phyloP scores from a whole-genome alignment of 495 filamentous ascomycete genomes.

The Penicillium paradoxum region DNA sequence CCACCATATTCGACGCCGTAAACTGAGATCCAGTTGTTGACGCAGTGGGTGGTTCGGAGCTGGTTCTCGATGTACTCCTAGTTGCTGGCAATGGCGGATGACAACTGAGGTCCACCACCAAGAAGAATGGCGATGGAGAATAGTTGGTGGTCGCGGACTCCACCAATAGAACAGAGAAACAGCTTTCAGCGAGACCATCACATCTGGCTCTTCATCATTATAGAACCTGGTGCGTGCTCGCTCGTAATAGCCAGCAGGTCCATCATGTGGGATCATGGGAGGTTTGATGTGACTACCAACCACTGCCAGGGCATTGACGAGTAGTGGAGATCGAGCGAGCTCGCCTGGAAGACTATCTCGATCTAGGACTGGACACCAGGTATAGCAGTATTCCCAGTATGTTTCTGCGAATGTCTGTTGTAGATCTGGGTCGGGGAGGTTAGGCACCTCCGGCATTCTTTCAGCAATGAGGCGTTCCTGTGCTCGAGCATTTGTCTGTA shows the following conservation, averaged over 20 bases:
- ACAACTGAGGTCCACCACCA: slow-evolving; percentile 39
- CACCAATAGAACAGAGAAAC: slow-evolving; percentile 37
- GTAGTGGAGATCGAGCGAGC: slow-evolving; percentile 25
- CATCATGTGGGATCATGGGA: slow-evolving; percentile 30
- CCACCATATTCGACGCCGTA: slow-evolving; percentile 36
- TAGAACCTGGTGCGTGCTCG: slow-evolving; percentile 27
- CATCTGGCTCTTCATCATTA: slow-evolving; percentile 28
- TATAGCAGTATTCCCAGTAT: slow-evolving; percentile 30
- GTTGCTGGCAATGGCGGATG: slow-evolving; percentile 34
- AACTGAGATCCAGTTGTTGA: slow-evolving; percentile 18
- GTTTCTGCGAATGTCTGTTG: slow-evolving; percentile 35
- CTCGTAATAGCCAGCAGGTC: slow-evolving; percentile 30
- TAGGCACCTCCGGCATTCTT: slow-evolving; percentile 10
- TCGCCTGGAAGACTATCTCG: slow-evolving; percentile 19
- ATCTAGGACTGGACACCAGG: slow-evolving; percentile 35
- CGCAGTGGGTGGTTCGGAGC: slow-evolving; percentile 6
- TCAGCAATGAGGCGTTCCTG: slow-evolving; percentile 18
- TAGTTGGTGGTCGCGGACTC: slow-evolving; percentile 29
- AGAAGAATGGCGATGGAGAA: slow-evolving; percentile 32
- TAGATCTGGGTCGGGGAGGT: slow-evolving; percentile 25
- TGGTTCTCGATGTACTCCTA: slow-evolving; percentile 31
- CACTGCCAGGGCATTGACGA: slow-evolving; percentile 33
- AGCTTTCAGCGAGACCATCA: slow-evolving; percentile 25
- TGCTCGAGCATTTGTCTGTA: slow-evolving; percentile 22
- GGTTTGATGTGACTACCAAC: slow-evolving; percentile 31